phyloP scores from a whole-genome alignment of 176 grass and related monocot species.

The Avena eriantha region DNA sequence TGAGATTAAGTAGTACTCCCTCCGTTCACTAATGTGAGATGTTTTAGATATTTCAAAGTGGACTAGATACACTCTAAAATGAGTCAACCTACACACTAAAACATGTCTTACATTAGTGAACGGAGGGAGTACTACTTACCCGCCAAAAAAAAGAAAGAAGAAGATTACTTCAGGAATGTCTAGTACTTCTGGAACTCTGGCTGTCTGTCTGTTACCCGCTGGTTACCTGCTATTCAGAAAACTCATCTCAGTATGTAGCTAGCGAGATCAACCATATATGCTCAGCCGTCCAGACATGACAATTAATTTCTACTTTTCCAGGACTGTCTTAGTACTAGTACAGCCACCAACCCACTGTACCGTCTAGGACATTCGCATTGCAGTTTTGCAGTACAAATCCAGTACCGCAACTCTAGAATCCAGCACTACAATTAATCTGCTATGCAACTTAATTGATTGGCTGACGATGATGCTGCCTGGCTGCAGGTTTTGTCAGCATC shows the following conservation, averaged over 20 bases:
- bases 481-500: conserved; percentile 71
- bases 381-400: background rate
- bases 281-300: background rate
- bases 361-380: background rate
- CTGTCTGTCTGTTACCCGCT: background rate
- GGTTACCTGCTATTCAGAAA: no score
- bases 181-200: no score
- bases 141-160: no score
- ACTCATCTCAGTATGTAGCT: no score
- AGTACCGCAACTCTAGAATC: background rate
- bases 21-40: no score
- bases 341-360: background rate
- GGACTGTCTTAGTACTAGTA: background rate
- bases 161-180: no score
- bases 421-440: background rate
- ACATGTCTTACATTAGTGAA: no score
- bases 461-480: background rate
- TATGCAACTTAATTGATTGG: background rate
- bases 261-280: background rate
- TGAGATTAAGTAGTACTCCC: no score
- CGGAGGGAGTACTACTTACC: no score
- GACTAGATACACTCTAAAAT: no score
- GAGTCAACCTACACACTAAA: no score
- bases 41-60: no score
- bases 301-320: background rate